These are phyloP conservation scores for Apocynum venetum DNA, from an alignment of 257 asterid genomes.

Conservation along the genomic window DNA sequence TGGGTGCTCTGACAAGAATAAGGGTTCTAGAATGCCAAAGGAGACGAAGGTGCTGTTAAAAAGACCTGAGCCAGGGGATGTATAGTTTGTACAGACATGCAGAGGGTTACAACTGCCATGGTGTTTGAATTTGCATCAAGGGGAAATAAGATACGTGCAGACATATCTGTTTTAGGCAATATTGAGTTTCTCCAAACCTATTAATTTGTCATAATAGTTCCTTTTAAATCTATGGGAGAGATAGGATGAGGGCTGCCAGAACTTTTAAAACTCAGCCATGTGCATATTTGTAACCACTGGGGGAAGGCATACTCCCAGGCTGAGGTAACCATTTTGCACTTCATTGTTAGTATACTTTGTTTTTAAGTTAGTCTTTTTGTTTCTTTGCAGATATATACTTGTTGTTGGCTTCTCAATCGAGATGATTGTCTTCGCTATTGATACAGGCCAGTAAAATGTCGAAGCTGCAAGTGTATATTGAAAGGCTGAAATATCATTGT, in stretches of 20 bases:
- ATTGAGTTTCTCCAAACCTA: background rate
- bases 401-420: background rate
- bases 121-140: background rate
- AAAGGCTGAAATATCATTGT: background rate
- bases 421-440: slow-evolving; percentile 7
- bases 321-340: slow-evolving; percentile 12
- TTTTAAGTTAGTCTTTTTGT: background rate
- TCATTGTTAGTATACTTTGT: background rate
- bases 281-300: background rate
- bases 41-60: background rate
- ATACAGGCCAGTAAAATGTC: background rate
- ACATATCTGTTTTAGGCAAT: background rate
- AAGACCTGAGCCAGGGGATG: background rate
- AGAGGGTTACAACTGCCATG: background rate
- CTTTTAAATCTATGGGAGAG: background rate
- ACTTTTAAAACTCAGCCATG: background rate
- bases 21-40: slow-evolving; percentile 11
- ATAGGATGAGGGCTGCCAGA: slow-evolving; percentile 14
- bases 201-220: background rate
- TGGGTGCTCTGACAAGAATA: slow-evolving; percentile 14
- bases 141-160: background rate
- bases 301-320: slow-evolving; percentile 4
- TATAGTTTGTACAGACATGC: background rate
- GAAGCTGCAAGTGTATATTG: background rate
- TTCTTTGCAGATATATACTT: background rate